Evolutionary conservation across 2,329 filamentous ascomycete species (phyloP).

Genomic region (Cercospora canescens): DNA sequence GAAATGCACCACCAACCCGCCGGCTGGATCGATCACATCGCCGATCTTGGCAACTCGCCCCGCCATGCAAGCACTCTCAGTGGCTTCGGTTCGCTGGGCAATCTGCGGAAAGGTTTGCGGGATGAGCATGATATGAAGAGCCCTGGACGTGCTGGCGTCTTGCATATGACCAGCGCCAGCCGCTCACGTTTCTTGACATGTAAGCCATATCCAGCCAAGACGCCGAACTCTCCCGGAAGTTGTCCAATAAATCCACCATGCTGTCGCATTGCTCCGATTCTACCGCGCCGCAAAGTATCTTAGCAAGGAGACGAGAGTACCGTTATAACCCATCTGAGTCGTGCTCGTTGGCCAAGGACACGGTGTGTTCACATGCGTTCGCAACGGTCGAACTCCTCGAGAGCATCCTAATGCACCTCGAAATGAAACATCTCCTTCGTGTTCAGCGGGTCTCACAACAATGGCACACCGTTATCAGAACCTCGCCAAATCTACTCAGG

Average conservation of each 20-base stretch:
- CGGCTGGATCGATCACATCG: not conserved
- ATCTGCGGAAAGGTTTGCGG: not conserved
- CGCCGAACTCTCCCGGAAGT: not conserved
- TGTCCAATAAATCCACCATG: not conserved
- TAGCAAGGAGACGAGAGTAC: not conserved
- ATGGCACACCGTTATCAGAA: slow-evolving; percentile 14
- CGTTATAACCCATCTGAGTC: not conserved
- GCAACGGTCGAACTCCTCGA: slow-evolving; percentile 18
- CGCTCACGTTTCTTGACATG: not conserved
- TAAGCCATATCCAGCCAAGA: not conserved
- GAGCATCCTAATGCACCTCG: slow-evolving; percentile 13
- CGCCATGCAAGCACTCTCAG: not conserved
- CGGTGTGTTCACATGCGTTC: not conserved
- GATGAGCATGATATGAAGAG: not conserved
- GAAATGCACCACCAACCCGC: not conserved
- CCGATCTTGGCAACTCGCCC: not conserved
- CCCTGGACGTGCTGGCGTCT: not conserved
- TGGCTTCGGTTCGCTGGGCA: slow-evolving; percentile 1
- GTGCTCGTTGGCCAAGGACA: not conserved
- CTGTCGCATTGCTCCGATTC: not conserved
- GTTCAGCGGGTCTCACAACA: slow-evolving; percentile 13
- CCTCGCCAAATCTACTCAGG: slow-evolving; percentile 14
- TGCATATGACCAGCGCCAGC: not conserved
- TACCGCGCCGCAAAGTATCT: not conserved
- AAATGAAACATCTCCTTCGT: slow-evolving; percentile 16